A percentile compares a stretch with the other conserved stretches of the same genome.
These are phyloP conservation scores for Bonia amplexicaulis DNA, from an alignment of 176 grass and related monocot genomes.

Conservation along the genomic window DNA sequence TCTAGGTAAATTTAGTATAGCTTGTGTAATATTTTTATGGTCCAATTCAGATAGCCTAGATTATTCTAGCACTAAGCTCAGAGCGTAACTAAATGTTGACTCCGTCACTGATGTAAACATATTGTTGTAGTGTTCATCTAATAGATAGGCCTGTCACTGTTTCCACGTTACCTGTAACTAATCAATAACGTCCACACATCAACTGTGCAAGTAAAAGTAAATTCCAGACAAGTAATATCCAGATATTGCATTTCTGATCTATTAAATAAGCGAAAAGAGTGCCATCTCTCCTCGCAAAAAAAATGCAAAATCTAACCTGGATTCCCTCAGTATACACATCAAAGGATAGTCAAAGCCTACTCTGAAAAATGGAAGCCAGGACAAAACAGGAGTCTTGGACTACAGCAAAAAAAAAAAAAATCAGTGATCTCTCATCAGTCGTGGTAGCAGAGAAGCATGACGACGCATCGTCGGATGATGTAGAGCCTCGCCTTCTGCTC, in stretches of 20 bases:
- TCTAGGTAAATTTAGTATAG: too few species aligned
- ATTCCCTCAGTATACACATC: not conserved
- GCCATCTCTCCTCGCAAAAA: not conserved
- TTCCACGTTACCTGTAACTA: not conserved
- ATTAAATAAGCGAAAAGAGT: not conserved
- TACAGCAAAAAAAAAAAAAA: not conserved
- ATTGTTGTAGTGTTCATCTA: not conserved
- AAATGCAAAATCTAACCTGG: not conserved
- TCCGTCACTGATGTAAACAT: too few species aligned
- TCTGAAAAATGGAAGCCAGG: conserved; percentile 8
- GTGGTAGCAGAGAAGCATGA: conserved; percentile 34
- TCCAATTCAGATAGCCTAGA: too few species aligned
- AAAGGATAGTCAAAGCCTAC: not conserved
- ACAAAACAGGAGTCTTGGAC: conserved; percentile 5
- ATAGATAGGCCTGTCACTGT: too few species aligned
- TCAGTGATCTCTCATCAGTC: conserved; percentile 8
- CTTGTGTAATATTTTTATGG: too few species aligned
- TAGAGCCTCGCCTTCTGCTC: conserved; percentile 48
- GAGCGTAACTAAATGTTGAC: too few species aligned
- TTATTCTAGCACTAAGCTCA: too few species aligned
- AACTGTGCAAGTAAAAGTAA: not conserved
- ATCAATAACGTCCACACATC: not conserved
- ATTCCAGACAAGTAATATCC: not conserved
- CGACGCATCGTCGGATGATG: conserved; percentile 41
- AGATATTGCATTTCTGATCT: not conserved